phyloP scores from a whole-genome alignment of 106 monocot genomes.

The Iris macrosiphon region DNA sequence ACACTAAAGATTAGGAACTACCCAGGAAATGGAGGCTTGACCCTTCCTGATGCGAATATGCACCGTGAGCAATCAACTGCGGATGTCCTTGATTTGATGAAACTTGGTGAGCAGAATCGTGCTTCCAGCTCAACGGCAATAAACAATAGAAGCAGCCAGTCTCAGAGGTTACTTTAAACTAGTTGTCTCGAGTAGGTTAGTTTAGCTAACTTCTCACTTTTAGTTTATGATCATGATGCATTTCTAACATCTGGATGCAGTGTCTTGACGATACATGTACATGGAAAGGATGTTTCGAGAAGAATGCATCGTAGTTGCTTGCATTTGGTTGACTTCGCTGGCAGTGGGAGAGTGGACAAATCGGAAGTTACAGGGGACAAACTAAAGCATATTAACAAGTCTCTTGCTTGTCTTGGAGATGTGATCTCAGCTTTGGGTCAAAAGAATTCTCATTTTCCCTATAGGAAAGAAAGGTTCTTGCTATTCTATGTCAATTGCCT shows the following conservation, averaged over 20 bases:
- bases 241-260: slow-evolving; percentile 35
- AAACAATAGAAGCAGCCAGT: slow-evolving; percentile 84
- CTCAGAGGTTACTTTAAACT: slow-evolving; percentile 57
- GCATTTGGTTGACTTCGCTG: slow-evolving; percentile 92
- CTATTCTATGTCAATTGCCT: slow-evolving; percentile 56
- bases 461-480: slow-evolving; percentile 88
- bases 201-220: background rate
- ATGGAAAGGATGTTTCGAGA: slow-evolving; percentile 62
- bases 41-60: slow-evolving; percentile 68
- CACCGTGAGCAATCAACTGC: slow-evolving; percentile 49
- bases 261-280: slow-evolving; percentile 75
- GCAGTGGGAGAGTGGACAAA: slow-evolving; percentile 87
- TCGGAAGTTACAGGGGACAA: slow-evolving; percentile 86
- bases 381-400: slow-evolving; percentile 86
- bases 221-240: background rate
- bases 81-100: slow-evolving; percentile 78
- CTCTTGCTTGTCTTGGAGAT: slow-evolving; percentile 83
- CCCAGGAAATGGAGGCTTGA: slow-evolving; percentile 51
- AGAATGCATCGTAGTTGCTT: slow-evolving; percentile 40
- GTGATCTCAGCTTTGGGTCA: slow-evolving; percentile 74
- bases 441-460: slow-evolving; percentile 81
- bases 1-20: slow-evolving; percentile 80
- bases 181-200: background rate
- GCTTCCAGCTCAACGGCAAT: slow-evolving; percentile 61
- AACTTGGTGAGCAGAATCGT: slow-evolving; percentile 67